Percentiles rank a stretch among this genome's conserved stretches.
Evolutionary conservation across 2,329 filamentous ascomycete genomes (phyloP).

Genomic region (Fusarium napiforme): DNA sequence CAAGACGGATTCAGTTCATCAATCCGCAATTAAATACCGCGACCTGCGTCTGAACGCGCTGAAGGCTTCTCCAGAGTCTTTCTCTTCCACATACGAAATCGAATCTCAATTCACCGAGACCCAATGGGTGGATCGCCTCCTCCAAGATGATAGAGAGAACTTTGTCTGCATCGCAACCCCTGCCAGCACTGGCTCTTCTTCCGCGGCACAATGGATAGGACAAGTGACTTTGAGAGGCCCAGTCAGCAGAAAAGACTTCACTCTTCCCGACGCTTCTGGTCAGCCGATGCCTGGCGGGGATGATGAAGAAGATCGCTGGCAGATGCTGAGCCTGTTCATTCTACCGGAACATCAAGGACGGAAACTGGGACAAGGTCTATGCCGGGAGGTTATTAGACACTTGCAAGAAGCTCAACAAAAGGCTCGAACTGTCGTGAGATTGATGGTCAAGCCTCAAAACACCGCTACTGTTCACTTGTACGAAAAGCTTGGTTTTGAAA

Average conservation of each 20-base stretch:
- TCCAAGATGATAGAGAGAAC: background rate
- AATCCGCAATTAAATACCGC: background rate
- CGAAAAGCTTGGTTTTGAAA: background rate
- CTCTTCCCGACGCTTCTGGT: rapidly evolving
- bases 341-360: background rate
- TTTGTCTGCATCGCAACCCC: background rate
- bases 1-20: background rate
- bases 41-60: background rate
- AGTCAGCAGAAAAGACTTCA: background rate
- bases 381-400: rapidly evolving
- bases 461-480: background rate
- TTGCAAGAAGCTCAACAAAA: background rate
- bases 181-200: rapidly evolving
- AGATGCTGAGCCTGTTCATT: background rate
- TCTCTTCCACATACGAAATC: background rate
- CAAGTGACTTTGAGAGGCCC: background rate
- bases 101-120: background rate
- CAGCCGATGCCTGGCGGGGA: rapidly evolving
- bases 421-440: background rate
- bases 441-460: background rate
- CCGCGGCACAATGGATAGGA: rapidly evolving
- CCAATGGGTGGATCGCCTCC: background rate
- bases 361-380: background rate
- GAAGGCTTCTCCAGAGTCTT: rapidly evolving
- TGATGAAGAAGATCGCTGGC: background rate